Base-by-base conservation (phyloP, 345 rosid species). In the Melaleuca quinquenervia region DNA sequence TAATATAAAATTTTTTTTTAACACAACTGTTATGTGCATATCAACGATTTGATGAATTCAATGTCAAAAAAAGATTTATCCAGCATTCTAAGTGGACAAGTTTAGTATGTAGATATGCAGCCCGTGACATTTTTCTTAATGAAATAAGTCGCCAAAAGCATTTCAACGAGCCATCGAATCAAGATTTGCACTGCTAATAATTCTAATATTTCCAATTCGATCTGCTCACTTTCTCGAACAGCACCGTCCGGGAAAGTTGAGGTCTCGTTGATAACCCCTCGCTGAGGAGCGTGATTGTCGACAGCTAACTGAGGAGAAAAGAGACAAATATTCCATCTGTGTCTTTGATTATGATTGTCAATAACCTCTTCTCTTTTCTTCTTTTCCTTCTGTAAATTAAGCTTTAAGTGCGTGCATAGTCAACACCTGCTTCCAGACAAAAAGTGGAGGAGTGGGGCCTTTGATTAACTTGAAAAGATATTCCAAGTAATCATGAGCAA, bases 361-460 rank as follows among this genome's bases (percentile, higher is more conserved):
- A 24, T 82, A 82, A 50, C 48, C 53, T 48, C 32, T 8, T 48
- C 32, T 8, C 36, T 62, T 62, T 62, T 3, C 18, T 18, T 12
- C 24, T 82, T 5, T 48, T 22, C 24, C 12, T 15, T 0, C 1
- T 22, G 15, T 11, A 5, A 41, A 70, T 83, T 54, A 52, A n/a
- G 52, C 64, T 85, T 70, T 70, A 24, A 70, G 80, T 36, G 80
- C 80, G 48, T 70, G 80, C 48, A 70, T 70, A 83, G 91, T 86
- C 91, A 90, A 89, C 89, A 89, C 92, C 92, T 88, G 93, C 93
- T 90, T 89, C 92, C 90, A 86, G 89, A 90, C 92, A 85, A 58
- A 88, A 91, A 89, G 90, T 86, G 70, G 80, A 84, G 84, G 82
- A 52, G 84, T 90, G 88, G 92, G 92, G 89, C 82, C 86, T 76